Evolutionary conservation across 495 filamentous ascomycete species (phyloP), one percentile per base, ranked within the genome.

Genomic region (Aspergillus homomorphus): DNA sequence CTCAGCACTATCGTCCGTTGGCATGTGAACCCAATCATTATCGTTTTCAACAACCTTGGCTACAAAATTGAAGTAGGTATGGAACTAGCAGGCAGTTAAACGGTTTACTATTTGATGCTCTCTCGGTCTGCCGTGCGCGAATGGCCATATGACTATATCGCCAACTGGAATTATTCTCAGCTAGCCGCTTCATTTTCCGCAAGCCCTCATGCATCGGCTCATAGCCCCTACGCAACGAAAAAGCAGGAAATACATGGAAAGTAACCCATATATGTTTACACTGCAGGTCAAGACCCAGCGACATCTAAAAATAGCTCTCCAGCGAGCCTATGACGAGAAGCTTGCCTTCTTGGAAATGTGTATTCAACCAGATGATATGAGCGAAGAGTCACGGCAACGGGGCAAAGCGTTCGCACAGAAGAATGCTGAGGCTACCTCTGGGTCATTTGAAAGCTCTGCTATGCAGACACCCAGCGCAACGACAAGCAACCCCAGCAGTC

Each of bases 1-100:
- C 68, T 92, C 45, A 82, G 80, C 62, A 89, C 88, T 15, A 88
- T 90, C 74, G 77, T 91, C 38, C 80, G 83, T 6, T 79, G 84
- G 45, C 71, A 72, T 7, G 65, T 89, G 20, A 80, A 85, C 49
- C 75, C 86, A 12, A 89, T 87, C 59, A 82, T 91, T 58, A 84
- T 87, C 62, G 80, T 89, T 20, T 84, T 88, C 58, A 82, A 84
- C 69, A 88, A 89, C 64, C 79, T 84, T 19, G 86, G 86, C 20
- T 88, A 78, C 72, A 84, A 82, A 12, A 86, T 85, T 60, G 86
- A 89, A 70, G 59, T 65, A 52, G 33, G 59, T 24, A 48, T n/a
- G n/a, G 1, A 19, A 3, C 43, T 1, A 1, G n/a, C 14, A 19
- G 2, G 7, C 7, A 7, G 52, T n/a, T 12, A 24, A 1, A n/a